Evolutionary conservation across 306 rosid species (phyloP), one percentile per base, ranked within the genome.

Genomic region (barrel medic (Medicago truncatula)): DNA sequence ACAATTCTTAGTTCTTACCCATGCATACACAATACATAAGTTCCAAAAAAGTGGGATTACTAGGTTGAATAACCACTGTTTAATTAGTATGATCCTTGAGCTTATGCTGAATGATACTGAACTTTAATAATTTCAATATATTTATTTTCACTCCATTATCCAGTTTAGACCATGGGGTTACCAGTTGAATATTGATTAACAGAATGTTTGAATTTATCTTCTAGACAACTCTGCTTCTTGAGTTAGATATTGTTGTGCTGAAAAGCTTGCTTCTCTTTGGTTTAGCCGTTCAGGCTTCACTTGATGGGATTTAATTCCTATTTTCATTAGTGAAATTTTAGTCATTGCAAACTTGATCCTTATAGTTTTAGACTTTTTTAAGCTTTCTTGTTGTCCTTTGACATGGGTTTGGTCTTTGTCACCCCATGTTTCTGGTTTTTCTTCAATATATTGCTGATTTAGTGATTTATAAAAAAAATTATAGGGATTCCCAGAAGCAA

Each of bases 401-500:
- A 4, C 67, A 61, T 15, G 7, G 41, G 44, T 61, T 61, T 31
- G 67, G 41, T n/a, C 67, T 61, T 61, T 61, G 21, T 34, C 41
- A 21, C 18, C 43, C 44, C 18, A 61, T 61, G 64, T 73, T 67
- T 81, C 40, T 78, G 67, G 47, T 71, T 73, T 77, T 80, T 61
- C 67, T 61, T 60, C 41, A 60, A 14, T 15, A 34, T 61, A 34
- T 34, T 61, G 34, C 67, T 61, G 67, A 61, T 61, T 31, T 15
- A 61, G 34, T 34, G 7, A 34, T 34, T 34, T 34, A 34, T 34
- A 5, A 31, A 31, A 61, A 31, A 31, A 23, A 70, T 56, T 56
- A 67, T 77, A 90, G 98, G 98, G 80, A 80, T 92, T 76, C 87
- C 96, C 75, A 87, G 96, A 85, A 86, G 74, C 81, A 88, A 88